Base-by-base conservation (phyloP, 129 eudicot genomes). In the Glebionis coronaria region DNA sequence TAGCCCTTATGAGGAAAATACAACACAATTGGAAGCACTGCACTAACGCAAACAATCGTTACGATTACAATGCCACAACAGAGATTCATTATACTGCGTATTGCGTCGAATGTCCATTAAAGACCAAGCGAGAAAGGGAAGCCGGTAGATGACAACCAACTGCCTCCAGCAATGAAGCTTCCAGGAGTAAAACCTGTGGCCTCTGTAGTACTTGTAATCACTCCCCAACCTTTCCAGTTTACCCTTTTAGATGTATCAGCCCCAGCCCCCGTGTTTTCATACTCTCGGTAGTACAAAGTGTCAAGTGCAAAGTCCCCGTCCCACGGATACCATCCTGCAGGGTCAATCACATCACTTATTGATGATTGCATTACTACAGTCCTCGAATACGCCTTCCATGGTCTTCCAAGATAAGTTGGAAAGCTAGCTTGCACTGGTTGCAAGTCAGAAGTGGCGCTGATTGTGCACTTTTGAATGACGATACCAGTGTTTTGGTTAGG, bases 291-390 rank as follows among this genome's bases (percentile, higher is more conserved):
- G 55, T 75, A 81, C 81, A 87, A 56, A 1, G 83, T 87, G 5
- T 81, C 57, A 56, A 87, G 49, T 3, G 84, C 87, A 61, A 81
- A 81, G 42, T 76, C 77, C 15, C 83, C 87, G 2, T 60, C 44
- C 95, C 95, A 87, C n/a, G 71, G 73, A 15, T 44, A 18, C 95
- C 95, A 87, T 9, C 95, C 95, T 6, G 74, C 75, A 45, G 88
- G 82, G 38, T 73, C 51, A 12, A 87, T 73, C 47, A 44, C 70
- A 3, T 76, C 81, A 10, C 81, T 73, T 0, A 87, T 78, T 6
- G 25, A 2, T 12, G 85, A 78, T 18, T 75, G 45, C 95, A 83
- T 81, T 21, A 83, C 82, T 13, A 83, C 87, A 12, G 90, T 81
- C 59, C 87, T 78, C 5, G 95, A 83, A 63, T 78, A 81, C 59